Evolutionary conservation across 208 protist species (phyloP).

Genomic region (Tritrichomonas musculus): DNA sequence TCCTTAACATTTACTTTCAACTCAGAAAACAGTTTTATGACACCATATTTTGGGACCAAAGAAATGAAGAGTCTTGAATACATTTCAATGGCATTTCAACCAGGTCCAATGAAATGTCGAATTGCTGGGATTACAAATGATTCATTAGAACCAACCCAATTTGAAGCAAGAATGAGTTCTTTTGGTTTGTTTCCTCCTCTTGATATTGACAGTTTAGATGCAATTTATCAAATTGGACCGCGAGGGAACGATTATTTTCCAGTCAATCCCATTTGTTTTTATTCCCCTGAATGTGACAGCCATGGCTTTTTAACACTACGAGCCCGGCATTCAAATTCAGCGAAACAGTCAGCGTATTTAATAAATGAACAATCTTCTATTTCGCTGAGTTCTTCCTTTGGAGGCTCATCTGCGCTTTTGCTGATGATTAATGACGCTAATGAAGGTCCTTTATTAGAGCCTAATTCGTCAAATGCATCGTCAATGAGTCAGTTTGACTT

Average conservation of each 20-base stretch:
- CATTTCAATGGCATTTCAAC: not conserved
- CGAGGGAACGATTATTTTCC: not conserved
- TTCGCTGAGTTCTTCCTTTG: no score
- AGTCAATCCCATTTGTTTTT: not conserved
- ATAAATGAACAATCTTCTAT: no score
- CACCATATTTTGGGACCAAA: not conserved
- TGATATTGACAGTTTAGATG: not conserved
- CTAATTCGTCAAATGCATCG: no score
- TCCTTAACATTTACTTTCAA: not conserved
- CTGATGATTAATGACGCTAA: no score
- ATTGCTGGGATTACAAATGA: not conserved
- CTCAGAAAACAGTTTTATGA: not conserved
- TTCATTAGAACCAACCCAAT: not conserved
- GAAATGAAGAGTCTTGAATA: not conserved
- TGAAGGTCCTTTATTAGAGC: no score
- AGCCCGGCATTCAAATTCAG: no score
- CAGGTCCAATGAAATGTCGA: not conserved
- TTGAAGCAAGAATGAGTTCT: not conserved
- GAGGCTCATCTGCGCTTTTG: no score
- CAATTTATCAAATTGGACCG: not conserved
- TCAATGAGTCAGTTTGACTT: no score
- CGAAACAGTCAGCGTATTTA: no score
- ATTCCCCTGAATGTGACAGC: no score
- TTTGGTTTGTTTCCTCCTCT: not conserved
- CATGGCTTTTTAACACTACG: no score